Base-by-base conservation (phyloP, 2,329 filamentous ascomycete species). In the Neonectria faginata region DNA sequence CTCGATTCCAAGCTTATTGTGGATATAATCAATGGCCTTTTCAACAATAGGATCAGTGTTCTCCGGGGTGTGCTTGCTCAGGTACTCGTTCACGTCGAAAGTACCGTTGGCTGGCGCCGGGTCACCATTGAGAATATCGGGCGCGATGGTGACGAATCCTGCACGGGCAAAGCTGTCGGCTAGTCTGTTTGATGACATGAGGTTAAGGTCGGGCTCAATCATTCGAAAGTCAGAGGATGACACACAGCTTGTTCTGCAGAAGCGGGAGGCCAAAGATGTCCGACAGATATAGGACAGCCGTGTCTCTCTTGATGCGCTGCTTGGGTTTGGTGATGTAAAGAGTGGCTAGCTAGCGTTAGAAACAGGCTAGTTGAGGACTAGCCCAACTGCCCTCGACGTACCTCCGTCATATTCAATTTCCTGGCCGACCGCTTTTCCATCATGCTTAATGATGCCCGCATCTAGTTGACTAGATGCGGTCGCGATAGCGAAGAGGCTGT, bases 1-100 rank as follows among this genome's bases (percentile, higher is more conserved):
- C 47, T 81, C 79, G 25, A 84, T 79, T 14, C 82, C 81, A 5
- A 82, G 76, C 31, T 78, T 75, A 10, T 64, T 20, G 0, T 47
- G 65, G 2, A 70, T 27, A 29, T 68, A 70, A 0, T 20, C 29
- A 3, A 70, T 58, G n/a, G 67, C 44, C 11, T 63, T 68, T 16
- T 56, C 9, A 3, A 70, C 58, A 8, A 70, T 54, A 3, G 67
- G 67, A 50, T 70, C 67, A 1, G 67, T 60, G 6, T 18, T 58
- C 3, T 55, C 54, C 2, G 62, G 54, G 8, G 52, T 57, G 11
- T 70, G 56, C n/a, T 44, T 68, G 20, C 36, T 47, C 8, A 70
- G 51, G 2, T 66, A 70, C 8, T 68, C 53, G 5, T 20, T 44
- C 1, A 16, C 27, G 10, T 69, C 47, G 11, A 70, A 68, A 7